Conservation (phyloP, 768 basidiomycete genomes). For the Hebeloma cylindrosporum region DNA sequence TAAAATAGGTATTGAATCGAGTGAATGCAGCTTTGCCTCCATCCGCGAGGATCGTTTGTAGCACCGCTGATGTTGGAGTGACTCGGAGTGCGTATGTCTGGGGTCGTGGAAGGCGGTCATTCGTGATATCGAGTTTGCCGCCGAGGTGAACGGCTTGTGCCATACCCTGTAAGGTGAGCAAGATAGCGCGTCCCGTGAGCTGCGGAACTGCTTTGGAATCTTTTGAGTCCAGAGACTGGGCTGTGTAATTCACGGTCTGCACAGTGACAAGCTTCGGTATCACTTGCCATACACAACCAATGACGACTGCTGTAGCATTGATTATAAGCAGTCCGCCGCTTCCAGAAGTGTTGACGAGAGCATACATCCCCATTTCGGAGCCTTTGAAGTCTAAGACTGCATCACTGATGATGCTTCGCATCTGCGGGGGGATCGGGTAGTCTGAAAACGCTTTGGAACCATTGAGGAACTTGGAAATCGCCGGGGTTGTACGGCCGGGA, state of each 20-base stretch:
- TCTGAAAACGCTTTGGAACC: constrained; percentile 1
- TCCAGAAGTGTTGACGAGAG: constrained; percentile 5
- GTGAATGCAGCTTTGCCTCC: constrained; percentile 7
- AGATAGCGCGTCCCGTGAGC: constrained; percentile 3
- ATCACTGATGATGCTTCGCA: not conserved
- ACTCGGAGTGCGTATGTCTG: too few relatives aligned
- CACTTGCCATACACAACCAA: constrained; percentile 9
- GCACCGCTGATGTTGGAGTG: not conserved
- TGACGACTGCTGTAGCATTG: not conserved
- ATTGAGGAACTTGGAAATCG: not conserved
- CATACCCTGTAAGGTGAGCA: constrained; percentile 10
- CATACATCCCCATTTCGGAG: constrained; percentile 4
- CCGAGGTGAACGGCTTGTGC: constrained; percentile 2
- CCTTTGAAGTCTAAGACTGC: not conserved
- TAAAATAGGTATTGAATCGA: not conserved
- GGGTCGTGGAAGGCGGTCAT: not conserved
- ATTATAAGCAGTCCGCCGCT: constrained; percentile 1
- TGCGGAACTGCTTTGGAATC: not conserved
- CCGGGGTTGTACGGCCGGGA: not conserved
- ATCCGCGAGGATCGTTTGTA: constrained; percentile 5
- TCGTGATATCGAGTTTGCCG: not conserved
- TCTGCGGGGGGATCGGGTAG: not conserved
- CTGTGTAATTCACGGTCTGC: not conserved
- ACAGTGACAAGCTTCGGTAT: constrained; percentile 2
- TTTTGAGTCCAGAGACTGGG: not conserved